phyloP scores from a whole-genome alignment of 495 filamentous ascomycete species.

The Haplographium delicatum region DNA sequence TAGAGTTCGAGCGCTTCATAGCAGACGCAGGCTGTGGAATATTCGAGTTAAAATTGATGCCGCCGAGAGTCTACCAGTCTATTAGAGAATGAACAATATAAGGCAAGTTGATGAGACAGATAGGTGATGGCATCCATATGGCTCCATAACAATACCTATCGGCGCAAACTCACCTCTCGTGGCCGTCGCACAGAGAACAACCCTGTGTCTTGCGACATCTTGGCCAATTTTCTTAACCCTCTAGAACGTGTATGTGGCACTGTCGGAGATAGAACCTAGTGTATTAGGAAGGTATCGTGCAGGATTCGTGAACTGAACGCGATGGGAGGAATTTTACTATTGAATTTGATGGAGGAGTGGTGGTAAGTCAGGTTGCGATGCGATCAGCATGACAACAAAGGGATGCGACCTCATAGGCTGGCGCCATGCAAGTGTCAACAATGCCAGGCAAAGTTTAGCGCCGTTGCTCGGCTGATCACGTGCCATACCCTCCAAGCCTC shows the following conservation, averaged over 20 bases:
- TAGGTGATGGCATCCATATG: too few relatives aligned
- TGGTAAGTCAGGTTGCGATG: constrained; percentile 4
- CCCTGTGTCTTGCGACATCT: constrained; percentile 67
- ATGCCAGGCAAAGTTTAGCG: background rate
- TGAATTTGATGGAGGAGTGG: background rate
- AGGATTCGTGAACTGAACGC: background rate
- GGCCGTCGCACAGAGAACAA: constrained; percentile 65
- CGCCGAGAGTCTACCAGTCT: constrained; percentile 68
- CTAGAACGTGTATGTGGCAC: too few relatives aligned
- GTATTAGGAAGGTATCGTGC: too few relatives aligned
- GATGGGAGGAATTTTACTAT: background rate
- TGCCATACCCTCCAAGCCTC: constrained; percentile 11
- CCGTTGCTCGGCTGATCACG: constrained; percentile 1
- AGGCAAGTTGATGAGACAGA: too few relatives aligned
- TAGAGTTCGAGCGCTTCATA: constrained; percentile 88
- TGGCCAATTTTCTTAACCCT: background rate
- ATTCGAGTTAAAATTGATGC: constrained; percentile 62
- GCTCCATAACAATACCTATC: too few relatives aligned
- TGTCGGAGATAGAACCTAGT: too few relatives aligned
- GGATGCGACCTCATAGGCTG: constrained; percentile 1
- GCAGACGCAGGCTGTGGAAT: constrained; percentile 83
- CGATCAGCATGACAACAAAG: constrained; percentile 22
- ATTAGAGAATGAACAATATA: constrained; percentile 19
- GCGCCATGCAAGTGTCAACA: constrained; percentile 9
- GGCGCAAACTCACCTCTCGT: constrained; percentile 51